phyloP scores from a whole-genome alignment of 495 filamentous ascomycete genomes.

The Penicillium nucicola region DNA sequence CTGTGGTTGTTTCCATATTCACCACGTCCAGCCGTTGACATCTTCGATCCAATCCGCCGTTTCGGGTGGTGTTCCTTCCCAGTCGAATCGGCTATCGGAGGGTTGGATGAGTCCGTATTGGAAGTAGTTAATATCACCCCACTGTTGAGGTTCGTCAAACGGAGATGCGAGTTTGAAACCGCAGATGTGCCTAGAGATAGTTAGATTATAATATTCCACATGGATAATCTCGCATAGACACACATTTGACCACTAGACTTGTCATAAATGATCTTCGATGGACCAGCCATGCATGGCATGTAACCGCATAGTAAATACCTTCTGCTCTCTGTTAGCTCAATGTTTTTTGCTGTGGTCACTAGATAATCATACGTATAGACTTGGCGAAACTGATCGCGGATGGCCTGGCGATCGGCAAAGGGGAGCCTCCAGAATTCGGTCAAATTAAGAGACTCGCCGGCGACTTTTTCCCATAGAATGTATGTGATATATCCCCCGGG shows the following conservation, averaged over 20 bases:
- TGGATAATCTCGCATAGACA: not conserved
- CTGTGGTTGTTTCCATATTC: constrained; percentile 1
- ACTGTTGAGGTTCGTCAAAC: not conserved
- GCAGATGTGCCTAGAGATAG: constrained; percentile 7
- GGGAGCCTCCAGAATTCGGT: constrained; percentile 2
- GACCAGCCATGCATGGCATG: not conserved
- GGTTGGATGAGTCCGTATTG: constrained; percentile 3
- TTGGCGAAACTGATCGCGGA: constrained; percentile 4
- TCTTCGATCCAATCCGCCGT: constrained; percentile 5
- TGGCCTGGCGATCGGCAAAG: not conserved
- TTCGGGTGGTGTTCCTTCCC: constrained; percentile 4
- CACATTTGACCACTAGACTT: constrained; percentile 2
- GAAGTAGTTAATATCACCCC: not conserved
- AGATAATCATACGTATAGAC: constrained; percentile 1
- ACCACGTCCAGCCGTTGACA: constrained; percentile 6
- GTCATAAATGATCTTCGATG: constrained; percentile 3
- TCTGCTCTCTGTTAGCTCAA: constrained; percentile 1
- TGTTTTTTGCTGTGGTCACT: not conserved
- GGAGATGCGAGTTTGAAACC: not conserved
- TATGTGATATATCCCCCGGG: not conserved
- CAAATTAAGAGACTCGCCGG: constrained; percentile 1
- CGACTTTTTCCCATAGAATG: constrained; percentile 4
- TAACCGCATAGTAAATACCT: not conserved
- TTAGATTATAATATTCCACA: not conserved
- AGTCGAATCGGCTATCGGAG: not conserved